These are phyloP conservation scores for Rhododendron griersonianum DNA, from an alignment of 148 eudicot genomes.

Conservation along the genomic window DNA sequence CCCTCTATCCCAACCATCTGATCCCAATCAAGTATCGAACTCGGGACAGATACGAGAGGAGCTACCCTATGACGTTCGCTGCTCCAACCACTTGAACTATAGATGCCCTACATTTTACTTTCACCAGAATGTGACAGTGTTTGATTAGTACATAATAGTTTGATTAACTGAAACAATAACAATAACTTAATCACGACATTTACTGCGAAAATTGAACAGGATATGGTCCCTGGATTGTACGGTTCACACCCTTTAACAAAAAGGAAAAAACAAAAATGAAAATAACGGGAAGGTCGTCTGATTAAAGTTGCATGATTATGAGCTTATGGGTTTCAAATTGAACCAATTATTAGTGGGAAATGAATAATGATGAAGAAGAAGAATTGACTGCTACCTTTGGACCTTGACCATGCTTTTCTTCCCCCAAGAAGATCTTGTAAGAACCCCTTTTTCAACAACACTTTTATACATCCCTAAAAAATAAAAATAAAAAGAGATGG, in stretches of 20 bases:
- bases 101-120: background rate
- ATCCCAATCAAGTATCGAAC: too few relatives aligned
- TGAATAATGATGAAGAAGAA: background rate
- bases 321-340: background rate
- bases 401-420: constrained; percentile 77
- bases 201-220: background rate
- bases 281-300: background rate
- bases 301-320: background rate
- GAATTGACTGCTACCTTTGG: constrained; percentile 19
- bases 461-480: background rate
- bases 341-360: background rate
- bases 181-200: background rate
- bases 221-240: background rate
- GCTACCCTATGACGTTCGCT: background rate
- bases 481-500: background rate
- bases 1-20: too few relatives aligned
- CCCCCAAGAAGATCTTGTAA: constrained; percentile 31
- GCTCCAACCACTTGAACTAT: background rate
- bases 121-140: background rate
- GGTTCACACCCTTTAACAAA: background rate
- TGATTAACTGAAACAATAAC: background rate
- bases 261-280: background rate
- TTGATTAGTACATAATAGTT: background rate
- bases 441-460: constrained; percentile 1
- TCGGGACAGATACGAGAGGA: too few relatives aligned